These are phyloP conservation scores for Saccharomyces jurei DNA, from an alignment of 805 yeast genomes.

Conservation along the genomic window DNA sequence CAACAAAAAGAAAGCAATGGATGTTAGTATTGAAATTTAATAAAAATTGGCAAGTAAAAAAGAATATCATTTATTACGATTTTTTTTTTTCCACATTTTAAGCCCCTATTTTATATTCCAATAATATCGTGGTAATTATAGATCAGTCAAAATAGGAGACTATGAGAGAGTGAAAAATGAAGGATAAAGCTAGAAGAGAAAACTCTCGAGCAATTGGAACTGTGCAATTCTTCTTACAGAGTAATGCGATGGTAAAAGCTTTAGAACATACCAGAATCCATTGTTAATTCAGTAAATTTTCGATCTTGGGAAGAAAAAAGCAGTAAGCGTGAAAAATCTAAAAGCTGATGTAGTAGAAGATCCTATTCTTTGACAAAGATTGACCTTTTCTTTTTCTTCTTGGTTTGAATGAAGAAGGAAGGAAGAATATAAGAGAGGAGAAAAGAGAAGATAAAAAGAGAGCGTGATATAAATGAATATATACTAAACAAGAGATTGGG, in stretches of 20 bases:
- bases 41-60: not conserved
- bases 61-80: not conserved
- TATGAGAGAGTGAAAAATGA: not conserved
- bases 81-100: not conserved
- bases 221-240: not conserved
- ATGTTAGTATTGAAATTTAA: not conserved
- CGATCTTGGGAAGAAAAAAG: not conserved
- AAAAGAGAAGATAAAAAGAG: not conserved
- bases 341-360: not conserved
- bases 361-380: not conserved
- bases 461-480: not conserved
- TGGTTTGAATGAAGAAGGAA: not conserved
- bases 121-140: not conserved
- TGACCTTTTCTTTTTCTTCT: not conserved
- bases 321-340: not conserved
- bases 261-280: slow-evolving; percentile 32
- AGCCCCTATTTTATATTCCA: not conserved
- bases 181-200: not conserved
- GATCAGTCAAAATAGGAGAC: not conserved
- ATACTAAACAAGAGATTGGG: not conserved
- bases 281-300: slow-evolving; percentile 9
- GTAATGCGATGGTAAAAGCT: not conserved
- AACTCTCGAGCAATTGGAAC: not conserved
- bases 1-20: not conserved
- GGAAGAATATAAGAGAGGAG: not conserved